Evolutionary conservation across 2,329 filamentous ascomycete species (phyloP).

Genomic region (Colletotrichum tropicicola): DNA sequence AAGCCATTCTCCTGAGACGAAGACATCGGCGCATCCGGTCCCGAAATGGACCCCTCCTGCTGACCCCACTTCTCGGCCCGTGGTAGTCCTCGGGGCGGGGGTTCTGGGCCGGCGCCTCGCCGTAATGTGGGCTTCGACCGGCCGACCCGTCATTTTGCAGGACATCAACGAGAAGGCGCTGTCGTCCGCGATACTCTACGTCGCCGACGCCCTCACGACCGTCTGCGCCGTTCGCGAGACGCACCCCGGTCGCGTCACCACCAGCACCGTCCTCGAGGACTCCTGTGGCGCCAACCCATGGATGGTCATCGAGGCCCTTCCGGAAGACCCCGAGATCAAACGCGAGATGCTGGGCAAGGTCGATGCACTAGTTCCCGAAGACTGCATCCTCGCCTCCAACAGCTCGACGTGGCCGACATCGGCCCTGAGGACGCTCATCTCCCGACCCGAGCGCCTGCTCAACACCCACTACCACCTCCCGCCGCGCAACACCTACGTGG

Average conservation of each 20-base stretch:
- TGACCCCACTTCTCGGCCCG: slow-evolving; percentile 44
- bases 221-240: slow-evolving; percentile 40
- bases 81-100: slow-evolving; percentile 50
- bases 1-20: slow-evolving; percentile 3
- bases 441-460: slow-evolving; percentile 37
- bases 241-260: slow-evolving; percentile 37
- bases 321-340: slow-evolving; percentile 42
- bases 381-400: slow-evolving; percentile 42
- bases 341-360: slow-evolving; percentile 37
- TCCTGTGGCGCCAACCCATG: slow-evolving; percentile 34
- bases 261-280: slow-evolving; percentile 33
- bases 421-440: slow-evolving; percentile 35
- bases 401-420: slow-evolving; percentile 40
- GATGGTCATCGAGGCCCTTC: slow-evolving; percentile 43
- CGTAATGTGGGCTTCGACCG: slow-evolving; percentile 40
- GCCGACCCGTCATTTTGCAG: slow-evolving; percentile 38
- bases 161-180: slow-evolving; percentile 36
- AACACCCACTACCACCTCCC: slow-evolving; percentile 47
- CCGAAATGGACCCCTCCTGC: slow-evolving; percentile 35
- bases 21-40: neutral
- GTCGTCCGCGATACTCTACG: slow-evolving; percentile 39
- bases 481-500: slow-evolving; percentile 40
- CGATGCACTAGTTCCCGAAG: slow-evolving; percentile 36
- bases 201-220: slow-evolving; percentile 41
- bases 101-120: slow-evolving; percentile 50